These are phyloP conservation scores for Penstemon barbatus DNA, from an alignment of 257 asterid species.

Conservation along the genomic window DNA sequence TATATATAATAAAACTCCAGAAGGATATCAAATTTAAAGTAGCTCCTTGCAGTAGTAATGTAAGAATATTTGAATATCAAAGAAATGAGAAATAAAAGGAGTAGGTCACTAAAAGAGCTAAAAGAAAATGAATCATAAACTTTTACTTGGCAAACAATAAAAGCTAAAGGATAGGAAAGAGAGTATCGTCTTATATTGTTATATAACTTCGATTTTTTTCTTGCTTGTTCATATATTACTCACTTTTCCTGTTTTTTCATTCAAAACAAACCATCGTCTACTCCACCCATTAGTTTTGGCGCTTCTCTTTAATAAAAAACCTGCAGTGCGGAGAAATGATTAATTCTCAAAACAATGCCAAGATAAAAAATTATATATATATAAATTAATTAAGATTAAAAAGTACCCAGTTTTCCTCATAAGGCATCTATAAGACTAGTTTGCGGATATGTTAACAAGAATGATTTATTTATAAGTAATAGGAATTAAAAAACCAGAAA, in stretches of 20 bases:
- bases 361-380: neutral
- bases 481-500: slow-evolving; percentile 2
- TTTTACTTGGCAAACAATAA: neutral
- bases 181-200: neutral
- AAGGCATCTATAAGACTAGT: slow-evolving; percentile 6
- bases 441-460: slow-evolving; percentile 8
- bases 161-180: neutral
- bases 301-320: slow-evolving; percentile 70
- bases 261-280: slow-evolving; percentile 79
- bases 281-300: slow-evolving; percentile 80
- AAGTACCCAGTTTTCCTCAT: neutral
- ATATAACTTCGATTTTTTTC: neutral
- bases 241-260: slow-evolving; percentile 83
- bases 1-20: neutral
- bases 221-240: slow-evolving; percentile 24
- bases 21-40: neutral
- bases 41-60: neutral
- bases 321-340: slow-evolving; percentile 33
- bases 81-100: neutral
- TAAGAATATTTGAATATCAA: neutral
- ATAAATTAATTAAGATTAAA: neutral
- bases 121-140: neutral
- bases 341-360: slow-evolving; percentile 11
- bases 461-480: neutral
- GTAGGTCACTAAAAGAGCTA: neutral